Evolutionary conservation across 345 rosid genomes (phyloP).

Genomic region (Hevea brasiliensis): DNA sequence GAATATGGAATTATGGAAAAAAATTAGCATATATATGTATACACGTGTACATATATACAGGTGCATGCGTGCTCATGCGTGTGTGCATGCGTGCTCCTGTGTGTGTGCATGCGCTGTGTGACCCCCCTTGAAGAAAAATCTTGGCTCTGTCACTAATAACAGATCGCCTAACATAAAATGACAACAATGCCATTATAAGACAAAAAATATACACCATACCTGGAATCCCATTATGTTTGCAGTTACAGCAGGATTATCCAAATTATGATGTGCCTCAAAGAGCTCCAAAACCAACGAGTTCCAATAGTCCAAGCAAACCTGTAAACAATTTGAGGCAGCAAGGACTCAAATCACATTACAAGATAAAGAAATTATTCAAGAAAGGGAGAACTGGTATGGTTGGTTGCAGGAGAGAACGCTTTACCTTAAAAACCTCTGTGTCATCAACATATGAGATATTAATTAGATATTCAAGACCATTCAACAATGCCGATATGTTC

Average conservation of each 20-base stretch:
- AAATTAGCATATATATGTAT: too few relatives aligned
- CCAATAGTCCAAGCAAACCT: conserved; percentile 99
- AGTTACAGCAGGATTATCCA: conserved; percentile 75
- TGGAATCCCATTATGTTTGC: conserved; percentile 78
- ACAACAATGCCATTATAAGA: not conserved
- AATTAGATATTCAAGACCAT: conserved; percentile 90
- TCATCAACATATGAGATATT: conserved; percentile 95
- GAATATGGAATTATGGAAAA: too few relatives aligned
- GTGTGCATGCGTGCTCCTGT: too few relatives aligned
- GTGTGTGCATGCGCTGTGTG: too few relatives aligned
- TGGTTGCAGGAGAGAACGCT: not conserved
- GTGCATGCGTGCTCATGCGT: too few relatives aligned
- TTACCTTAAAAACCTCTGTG: conserved; percentile 98
- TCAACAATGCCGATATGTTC: conserved; percentile 51
- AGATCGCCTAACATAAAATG: conserved; percentile 2
- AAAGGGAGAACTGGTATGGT: not conserved
- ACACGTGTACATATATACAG: too few relatives aligned
- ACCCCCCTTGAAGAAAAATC: too few relatives aligned
- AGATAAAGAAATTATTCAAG: not conserved
- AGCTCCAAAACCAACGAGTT: conserved; percentile 87
- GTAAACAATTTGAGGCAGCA: conserved; percentile 5
- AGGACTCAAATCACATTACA: not conserved
- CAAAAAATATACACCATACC: conserved; percentile 39
- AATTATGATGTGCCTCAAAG: conserved; percentile 77
- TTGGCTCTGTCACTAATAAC: not conserved